Evolutionary conservation across 2,329 filamentous ascomycete genomes (phyloP).

Genomic region (Curvularia verruculosa): DNA sequence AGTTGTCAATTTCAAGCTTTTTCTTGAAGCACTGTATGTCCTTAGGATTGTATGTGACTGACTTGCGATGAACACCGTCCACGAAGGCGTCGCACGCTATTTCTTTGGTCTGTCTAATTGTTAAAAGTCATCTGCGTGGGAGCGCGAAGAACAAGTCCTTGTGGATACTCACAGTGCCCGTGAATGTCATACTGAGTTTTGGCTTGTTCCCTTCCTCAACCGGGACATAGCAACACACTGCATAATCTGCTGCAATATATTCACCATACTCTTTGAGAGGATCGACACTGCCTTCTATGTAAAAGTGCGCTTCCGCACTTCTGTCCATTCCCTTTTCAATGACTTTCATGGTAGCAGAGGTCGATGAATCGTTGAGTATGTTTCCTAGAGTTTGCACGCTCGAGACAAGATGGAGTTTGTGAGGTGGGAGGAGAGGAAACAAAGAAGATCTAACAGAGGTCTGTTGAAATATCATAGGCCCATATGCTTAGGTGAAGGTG

Average conservation of each 20-base stretch:
- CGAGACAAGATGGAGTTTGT: not conserved
- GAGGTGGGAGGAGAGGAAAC: not conserved
- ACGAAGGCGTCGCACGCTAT: constrained; percentile 46
- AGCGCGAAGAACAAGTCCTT: too few relatives aligned
- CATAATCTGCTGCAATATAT: constrained; percentile 33
- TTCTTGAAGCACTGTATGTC: constrained; percentile 22
- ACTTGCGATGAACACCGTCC: constrained; percentile 46
- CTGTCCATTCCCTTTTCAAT: constrained; percentile 44
- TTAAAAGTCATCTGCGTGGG: not conserved
- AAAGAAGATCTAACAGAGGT: too few relatives aligned
- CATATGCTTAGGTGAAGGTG: not conserved
- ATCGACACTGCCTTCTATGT: constrained; percentile 29
- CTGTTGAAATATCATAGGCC: not conserved
- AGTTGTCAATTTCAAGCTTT: constrained; percentile 28
- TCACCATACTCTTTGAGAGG: constrained; percentile 44
- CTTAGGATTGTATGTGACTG: constrained; percentile 13
- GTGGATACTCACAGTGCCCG: constrained; percentile 36
- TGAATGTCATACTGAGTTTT: constrained; percentile 39
- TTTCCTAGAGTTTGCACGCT: not conserved
- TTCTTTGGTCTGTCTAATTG: constrained; percentile 23
- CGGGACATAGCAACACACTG: constrained; percentile 48
- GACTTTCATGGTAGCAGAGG: constrained; percentile 46
- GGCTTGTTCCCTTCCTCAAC: constrained; percentile 41
- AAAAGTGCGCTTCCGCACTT: constrained; percentile 37
- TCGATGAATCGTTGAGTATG: not conserved